Base-by-base conservation (phyloP, 805 yeast genomes). In the Teunomyces barrocoloradensis region DNA sequence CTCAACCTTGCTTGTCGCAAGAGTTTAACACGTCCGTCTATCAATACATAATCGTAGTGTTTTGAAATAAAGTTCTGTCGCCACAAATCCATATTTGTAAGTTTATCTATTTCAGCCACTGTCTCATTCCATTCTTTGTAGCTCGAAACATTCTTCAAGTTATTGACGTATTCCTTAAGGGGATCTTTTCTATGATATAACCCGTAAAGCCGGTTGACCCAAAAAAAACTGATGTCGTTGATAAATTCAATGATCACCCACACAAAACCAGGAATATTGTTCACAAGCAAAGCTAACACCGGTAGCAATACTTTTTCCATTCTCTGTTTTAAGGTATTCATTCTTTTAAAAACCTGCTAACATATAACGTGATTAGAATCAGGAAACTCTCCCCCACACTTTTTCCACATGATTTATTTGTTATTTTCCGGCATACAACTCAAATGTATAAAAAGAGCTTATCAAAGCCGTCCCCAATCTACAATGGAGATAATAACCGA, bases 11-110 rank as follows among this genome's bases (percentile, higher is more conserved):
- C 90, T 17, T 77, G 76, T 41, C 77, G 70, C 41, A 94, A 64
- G 21, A 77, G 74, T 44, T 82, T 78, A 52, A 85, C 73, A 47
- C 97, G 75, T 47, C 87, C 90, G 35, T 87, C 79, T 2, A 94
- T 88, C 34, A 95, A 74, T 32, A 83, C 74, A 64, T 89, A 94
- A 65, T 92, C 98, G 60, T 90, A 92, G 56, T 85, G 82, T 50
- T 78, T 78, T 32, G 92, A 85, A 27, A 84, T 81, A 54, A 91
- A 89, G 60, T 90, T 89, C 52, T 89, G 87, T 49, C 97, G 74
- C 96, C 95, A 73, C 46, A 72, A 56, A 49, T 73, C 76, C 69
- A 69, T 67, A 50, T 66, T 67, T 2, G 78, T 72, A 40, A 69
- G 53, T 45, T 75, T 77, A 68, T 59, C 82, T 39, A 81, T 82